A percentile compares a stretch with the other conserved stretches of the same genome.
Conservation (phyloP, 2,329 filamentous ascomycete genomes). For the Ascochyta rabiei region DNA sequence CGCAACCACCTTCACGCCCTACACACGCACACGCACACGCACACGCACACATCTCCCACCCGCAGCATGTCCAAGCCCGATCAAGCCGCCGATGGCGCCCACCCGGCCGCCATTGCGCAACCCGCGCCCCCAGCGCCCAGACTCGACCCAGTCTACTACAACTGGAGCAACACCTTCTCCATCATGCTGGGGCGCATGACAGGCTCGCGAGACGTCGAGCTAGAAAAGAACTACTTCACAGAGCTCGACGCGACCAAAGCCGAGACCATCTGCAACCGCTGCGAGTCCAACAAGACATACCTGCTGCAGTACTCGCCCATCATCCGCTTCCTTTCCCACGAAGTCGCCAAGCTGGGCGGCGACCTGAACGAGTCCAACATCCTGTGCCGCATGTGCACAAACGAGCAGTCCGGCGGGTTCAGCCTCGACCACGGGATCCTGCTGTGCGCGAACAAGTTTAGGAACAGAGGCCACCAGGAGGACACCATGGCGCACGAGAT, state of each 20-base stretch:
- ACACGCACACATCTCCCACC: not conserved
- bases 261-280: slow-evolving; percentile 76
- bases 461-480: slow-evolving; percentile 80
- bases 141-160: slow-evolving; percentile 52
- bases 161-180: slow-evolving; percentile 85
- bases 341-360: slow-evolving; percentile 80
- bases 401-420: slow-evolving; percentile 80
- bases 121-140: slow-evolving; percentile 27
- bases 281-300: slow-evolving; percentile 83
- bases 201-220: slow-evolving; percentile 31
- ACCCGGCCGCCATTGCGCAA: slow-evolving; percentile 26
- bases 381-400: slow-evolving; percentile 78
- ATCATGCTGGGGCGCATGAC: slow-evolving; percentile 70
- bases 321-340: slow-evolving; percentile 84
- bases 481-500: slow-evolving; percentile 97
- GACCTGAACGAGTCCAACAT: slow-evolving; percentile 76
- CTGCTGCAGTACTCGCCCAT: slow-evolving; percentile 82
- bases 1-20: not conserved
- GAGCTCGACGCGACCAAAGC: slow-evolving; percentile 78
- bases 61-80: slow-evolving; percentile 36
- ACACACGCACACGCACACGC: not conserved
- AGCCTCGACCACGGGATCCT: slow-evolving; percentile 84
- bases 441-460: slow-evolving; percentile 90
- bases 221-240: slow-evolving; percentile 70
- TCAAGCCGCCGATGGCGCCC: slow-evolving; percentile 35